phyloP scores from a whole-genome alignment of 805 yeast genomes.

The Helenozyma baotianmanensis region DNA sequence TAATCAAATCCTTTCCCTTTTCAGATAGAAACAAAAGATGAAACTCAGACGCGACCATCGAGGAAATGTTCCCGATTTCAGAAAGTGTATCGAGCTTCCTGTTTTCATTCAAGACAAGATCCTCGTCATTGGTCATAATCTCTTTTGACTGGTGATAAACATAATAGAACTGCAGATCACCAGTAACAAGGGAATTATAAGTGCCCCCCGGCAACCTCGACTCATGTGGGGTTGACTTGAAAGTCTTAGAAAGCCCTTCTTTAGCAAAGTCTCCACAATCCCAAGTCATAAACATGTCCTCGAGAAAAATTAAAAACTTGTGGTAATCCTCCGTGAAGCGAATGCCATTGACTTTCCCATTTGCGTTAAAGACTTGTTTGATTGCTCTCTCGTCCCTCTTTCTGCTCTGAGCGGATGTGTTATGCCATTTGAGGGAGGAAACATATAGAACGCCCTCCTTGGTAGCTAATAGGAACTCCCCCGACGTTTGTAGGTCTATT shows the following conservation, averaged over 20 bases:
- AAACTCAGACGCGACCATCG: slow-evolving; percentile 28
- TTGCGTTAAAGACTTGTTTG: slow-evolving; percentile 22
- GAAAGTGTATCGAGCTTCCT: no score
- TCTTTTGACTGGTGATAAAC: slow-evolving; percentile 11
- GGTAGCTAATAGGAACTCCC: slow-evolving; percentile 28
- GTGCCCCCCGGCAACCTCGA: background rate
- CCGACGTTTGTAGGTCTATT: slow-evolving; percentile 16
- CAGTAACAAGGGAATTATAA: no score
- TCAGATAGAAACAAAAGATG: slow-evolving; percentile 23
- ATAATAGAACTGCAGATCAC: slow-evolving; percentile 8
- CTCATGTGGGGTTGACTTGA: slow-evolving; percentile 10
- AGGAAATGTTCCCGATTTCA: no score
- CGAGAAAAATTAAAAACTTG: slow-evolving; percentile 21
- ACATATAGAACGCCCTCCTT: slow-evolving; percentile 26
- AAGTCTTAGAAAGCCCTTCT: slow-evolving; percentile 25
- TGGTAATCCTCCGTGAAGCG: slow-evolving; percentile 17
- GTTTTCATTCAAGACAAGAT: slow-evolving; percentile 17
- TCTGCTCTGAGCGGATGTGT: slow-evolving; percentile 19
- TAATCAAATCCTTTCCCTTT: slow-evolving; percentile 15
- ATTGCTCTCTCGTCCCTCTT: slow-evolving; percentile 35
- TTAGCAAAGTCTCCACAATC: slow-evolving; percentile 28
- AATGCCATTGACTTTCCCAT: slow-evolving; percentile 15
- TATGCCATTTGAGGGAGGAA: slow-evolving; percentile 26
- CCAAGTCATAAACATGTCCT: slow-evolving; percentile 23
- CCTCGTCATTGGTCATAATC: slow-evolving; percentile 28